These are phyloP conservation scores for Gnaphalium uliginosum DNA, from an alignment of 129 eudicot species.

Conservation along the genomic window DNA sequence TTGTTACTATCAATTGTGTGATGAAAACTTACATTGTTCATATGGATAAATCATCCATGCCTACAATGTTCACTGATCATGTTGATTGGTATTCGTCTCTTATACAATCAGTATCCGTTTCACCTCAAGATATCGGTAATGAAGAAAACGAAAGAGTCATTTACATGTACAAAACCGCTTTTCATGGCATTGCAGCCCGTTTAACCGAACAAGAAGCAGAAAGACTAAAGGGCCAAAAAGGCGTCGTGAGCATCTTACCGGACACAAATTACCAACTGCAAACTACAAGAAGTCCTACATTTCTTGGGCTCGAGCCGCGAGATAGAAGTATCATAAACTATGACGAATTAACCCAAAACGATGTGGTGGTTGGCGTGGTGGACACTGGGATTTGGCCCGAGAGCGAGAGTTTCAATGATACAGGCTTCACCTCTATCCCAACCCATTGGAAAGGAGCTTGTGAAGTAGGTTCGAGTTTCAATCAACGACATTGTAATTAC, in stretches of 20 bases:
- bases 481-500: slow-evolving; percentile 44
- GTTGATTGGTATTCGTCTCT: slow-evolving; percentile 58
- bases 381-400: slow-evolving; percentile 84
- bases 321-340: slow-evolving; percentile 12
- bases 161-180: slow-evolving; percentile 58
- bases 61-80: slow-evolving; percentile 48
- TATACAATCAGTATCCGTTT: slow-evolving; percentile 41
- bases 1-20: slow-evolving; percentile 14
- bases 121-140: slow-evolving; percentile 7
- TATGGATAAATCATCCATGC: slow-evolving; percentile 54
- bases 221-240: slow-evolving; percentile 30
- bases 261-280: slow-evolving; percentile 55
- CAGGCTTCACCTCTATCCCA: slow-evolving; percentile 42
- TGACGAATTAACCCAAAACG: slow-evolving; percentile 23
- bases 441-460: slow-evolving; percentile 64
- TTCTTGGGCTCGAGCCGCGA: slow-evolving; percentile 53
- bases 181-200: slow-evolving; percentile 67
- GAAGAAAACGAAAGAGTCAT: slow-evolving; percentile 37
- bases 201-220: slow-evolving; percentile 48
- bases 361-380: slow-evolving; percentile 62
- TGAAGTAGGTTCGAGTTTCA: slow-evolving; percentile 55
- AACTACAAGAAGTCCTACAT: slow-evolving; percentile 66
- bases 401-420: slow-evolving; percentile 67
- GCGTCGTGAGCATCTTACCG: slow-evolving; percentile 48
- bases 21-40: slow-evolving; percentile 54